Base-by-base conservation (phyloP, 1,284 basidiomycete species). In the Marasmius oreades region DNA sequence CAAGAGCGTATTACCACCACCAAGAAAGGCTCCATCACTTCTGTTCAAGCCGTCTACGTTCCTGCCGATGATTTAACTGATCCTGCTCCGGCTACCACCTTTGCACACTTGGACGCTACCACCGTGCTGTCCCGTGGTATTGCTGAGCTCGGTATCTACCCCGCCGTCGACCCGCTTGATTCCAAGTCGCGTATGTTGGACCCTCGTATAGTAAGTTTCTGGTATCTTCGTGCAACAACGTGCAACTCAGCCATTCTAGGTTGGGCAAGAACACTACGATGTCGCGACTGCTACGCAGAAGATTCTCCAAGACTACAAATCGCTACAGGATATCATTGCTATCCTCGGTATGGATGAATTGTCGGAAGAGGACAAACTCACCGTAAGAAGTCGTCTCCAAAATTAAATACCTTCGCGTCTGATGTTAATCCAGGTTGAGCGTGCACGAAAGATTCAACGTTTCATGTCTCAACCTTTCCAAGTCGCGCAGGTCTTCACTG, bases 401-500 rank as follows among this genome's bases (percentile, higher is more conserved):
- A 43, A 7, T 26, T 42, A 5, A 34, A 11, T 42, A 23, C 16
- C 52, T 39, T 22, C 10, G 51, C 10, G 60, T 36, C 31, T 50
- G 45, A 39, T 45, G 4, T 24, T 51, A 36, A 26, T 59, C 3
- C 34, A 90, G 86, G 87, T 90, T 71, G 88, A 92, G 76, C 90
- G 92, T 74, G 90, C 90, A 61, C 90, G 90, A 75, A 92, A 92
- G 78, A 92, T 92, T 66, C 90, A 92, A 74, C 90, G 91, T 84
- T 97, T 97, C 92, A 97, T 98, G 95, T 97, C 94, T 66, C 95
- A 99, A 80, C 95, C 96, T 62, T 99, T 98, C 92, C 91, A 93
- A 71, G 96, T 99, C 75, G 96, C 96, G 59, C 93, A 98, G 80
- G 93, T 97, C 76, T 98, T 98, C 88, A 98, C 96, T 71, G 96